Evolutionary conservation across 1,284 basidiomycete genomes (phyloP), one percentile per base, ranked within the genome.

Genomic region (Porodaedalea pini): DNA sequence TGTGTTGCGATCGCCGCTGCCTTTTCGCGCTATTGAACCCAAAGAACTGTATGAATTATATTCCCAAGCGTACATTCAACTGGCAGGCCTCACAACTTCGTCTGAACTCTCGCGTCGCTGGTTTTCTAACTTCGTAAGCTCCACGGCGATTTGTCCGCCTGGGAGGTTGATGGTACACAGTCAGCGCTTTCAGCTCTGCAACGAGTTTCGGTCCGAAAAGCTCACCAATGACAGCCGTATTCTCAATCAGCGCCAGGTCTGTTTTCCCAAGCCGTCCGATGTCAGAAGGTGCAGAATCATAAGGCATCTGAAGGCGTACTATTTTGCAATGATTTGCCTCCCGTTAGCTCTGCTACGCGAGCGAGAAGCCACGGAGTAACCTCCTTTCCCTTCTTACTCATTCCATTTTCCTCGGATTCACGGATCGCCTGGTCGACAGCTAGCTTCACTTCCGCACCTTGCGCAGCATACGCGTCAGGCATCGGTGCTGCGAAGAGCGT

Each of bases 361-460:
- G 81, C 79, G 29, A 99, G 77, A 10, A 99, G 77, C 96, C 96
- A 99, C 2, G 97, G 97, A 1, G 97, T 99, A 8, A 85, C 94
- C 62, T 94, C 90, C 67, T 98, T 98, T 4, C 97, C 97, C 11
- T 78, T 75, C 64, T 79, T 86, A 66, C 83, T 88, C 50, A 98
- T 78, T 0, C 94, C 94, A 63, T 87, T 88, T 62, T 82, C 80
- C 62, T 92, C 85, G 6, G 90, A 89, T 71, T 99, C 96, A 19
- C 70, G 69, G 0, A 99, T 82, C 2, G 97, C 96, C 66, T 85
- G 85, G 61, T 97, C 88, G 3, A 98, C 92, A 0, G 87, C 84
- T 25, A 76, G 68, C 71, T 98, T 94, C 13, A 99, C 85, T 40
- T 73, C 66, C 49, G 77, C 74, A 2, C 94, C 94, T 13, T 77